Percentiles rank a stretch among this genome's conserved stretches.
Conservation (phyloP, 2,329 filamentous ascomycete species). For the Diaporthe capsici region DNA sequence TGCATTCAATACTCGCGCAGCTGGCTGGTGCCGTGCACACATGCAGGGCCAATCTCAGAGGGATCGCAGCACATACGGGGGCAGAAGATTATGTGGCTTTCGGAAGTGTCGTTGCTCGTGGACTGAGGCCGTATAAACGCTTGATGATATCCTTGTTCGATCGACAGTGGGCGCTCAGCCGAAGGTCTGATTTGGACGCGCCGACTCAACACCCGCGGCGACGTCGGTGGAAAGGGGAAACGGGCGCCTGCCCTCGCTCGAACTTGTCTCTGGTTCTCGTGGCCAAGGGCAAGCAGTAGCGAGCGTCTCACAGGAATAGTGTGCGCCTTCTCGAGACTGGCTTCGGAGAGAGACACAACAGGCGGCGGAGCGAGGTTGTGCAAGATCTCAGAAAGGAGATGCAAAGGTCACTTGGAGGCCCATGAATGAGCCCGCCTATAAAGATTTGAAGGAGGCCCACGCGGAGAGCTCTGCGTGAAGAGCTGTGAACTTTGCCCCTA, state of each 20-base stretch:
- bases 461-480: not conserved
- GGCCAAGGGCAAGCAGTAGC: slow-evolving; percentile 35
- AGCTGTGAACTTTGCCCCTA: not conserved
- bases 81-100: slow-evolving; percentile 37
- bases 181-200: not conserved
- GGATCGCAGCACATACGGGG: slow-evolving; percentile 32
- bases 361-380: slow-evolving; percentile 20
- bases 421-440: slow-evolving; percentile 28
- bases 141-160: slow-evolving; percentile 37
- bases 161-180: slow-evolving; percentile 27
- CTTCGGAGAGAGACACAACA: slow-evolving; percentile 35
- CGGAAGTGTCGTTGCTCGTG: slow-evolving; percentile 26
- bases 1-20: slow-evolving; percentile 33
- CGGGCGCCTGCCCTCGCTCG: slow-evolving; percentile 30
- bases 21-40: slow-evolving; percentile 19
- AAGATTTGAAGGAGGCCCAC: not conserved
- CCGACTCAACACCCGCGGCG: not conserved
- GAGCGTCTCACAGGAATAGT: slow-evolving; percentile 37
- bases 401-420: slow-evolving; percentile 21
- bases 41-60: slow-evolving; percentile 24
- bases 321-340: slow-evolving; percentile 35
- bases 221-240: slow-evolving; percentile 20
- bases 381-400: slow-evolving; percentile 20
- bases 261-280: slow-evolving; percentile 38
- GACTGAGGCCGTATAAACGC: slow-evolving; percentile 38